phyloP scores from a whole-genome alignment of 805 yeast genomes.

The Candida sithepensis region DNA sequence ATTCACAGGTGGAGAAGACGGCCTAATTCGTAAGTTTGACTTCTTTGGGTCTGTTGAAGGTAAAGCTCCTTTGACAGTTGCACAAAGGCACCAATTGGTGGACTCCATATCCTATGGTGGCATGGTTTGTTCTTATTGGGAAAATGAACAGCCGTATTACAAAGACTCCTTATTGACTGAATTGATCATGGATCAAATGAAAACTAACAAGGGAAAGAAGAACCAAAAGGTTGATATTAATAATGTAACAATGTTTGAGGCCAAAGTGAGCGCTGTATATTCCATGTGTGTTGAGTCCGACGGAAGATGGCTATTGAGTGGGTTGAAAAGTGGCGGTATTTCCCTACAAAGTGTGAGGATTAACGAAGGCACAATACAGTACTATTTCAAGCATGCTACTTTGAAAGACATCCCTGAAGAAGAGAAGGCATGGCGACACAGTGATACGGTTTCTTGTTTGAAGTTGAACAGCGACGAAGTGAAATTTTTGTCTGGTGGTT shows the following conservation, averaged over 20 bases:
- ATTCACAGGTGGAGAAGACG: constrained; percentile 95
- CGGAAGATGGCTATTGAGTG: constrained; percentile 81
- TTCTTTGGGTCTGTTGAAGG: constrained; percentile 84
- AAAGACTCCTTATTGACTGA: constrained; percentile 33
- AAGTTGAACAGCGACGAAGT: constrained; percentile 59
- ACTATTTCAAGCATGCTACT: constrained; percentile 49
- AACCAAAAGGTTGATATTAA: constrained; percentile 34
- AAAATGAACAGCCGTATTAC: constrained; percentile 82
- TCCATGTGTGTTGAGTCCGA: constrained; percentile 80
- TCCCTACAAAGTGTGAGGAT: constrained; percentile 78
- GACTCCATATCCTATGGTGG: constrained; percentile 88
- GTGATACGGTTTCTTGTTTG: constrained; percentile 70
- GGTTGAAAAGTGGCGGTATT: constrained; percentile 82
- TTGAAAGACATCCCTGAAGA: background rate
- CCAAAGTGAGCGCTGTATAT: constrained; percentile 78
- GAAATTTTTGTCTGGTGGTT: constrained; percentile 73
- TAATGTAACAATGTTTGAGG: constrained; percentile 41
- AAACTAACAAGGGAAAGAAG: constrained; percentile 13
- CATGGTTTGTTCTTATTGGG: constrained; percentile 83
- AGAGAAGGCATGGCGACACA: constrained; percentile 45
- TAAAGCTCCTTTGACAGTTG: constrained; percentile 78
- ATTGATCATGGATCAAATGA: constrained; percentile 17
- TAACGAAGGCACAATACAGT: constrained; percentile 76
- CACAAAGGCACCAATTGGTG: constrained; percentile 84
- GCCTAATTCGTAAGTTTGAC: constrained; percentile 86